A percentile compares a stretch with the other conserved stretches of the same genome.
phyloP scores from a whole-genome alignment of 192 early-diverging fungal genomes.

The Rhizophagus clarus region DNA sequence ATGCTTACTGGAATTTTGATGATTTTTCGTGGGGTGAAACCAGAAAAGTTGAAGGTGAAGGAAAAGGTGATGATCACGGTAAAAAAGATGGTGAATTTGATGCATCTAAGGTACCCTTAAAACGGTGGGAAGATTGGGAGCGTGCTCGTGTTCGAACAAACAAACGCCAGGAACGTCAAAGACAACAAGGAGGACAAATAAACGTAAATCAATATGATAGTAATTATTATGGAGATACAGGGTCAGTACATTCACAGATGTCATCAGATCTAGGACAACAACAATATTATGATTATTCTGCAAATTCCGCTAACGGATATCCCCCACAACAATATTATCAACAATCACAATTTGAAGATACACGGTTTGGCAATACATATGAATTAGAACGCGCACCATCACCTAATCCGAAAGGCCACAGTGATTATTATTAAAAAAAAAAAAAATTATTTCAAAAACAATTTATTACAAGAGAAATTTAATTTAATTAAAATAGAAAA shows the following conservation, averaged over 20 bases:
- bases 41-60: slow-evolving; percentile 71
- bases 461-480: too few relatives aligned
- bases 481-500: too few relatives aligned
- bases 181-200: slow-evolving; percentile 38
- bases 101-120: slow-evolving; percentile 74
- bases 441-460: background rate
- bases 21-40: slow-evolving; percentile 89
- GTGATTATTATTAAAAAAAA: background rate
- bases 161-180: slow-evolving; percentile 57
- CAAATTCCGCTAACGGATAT: slow-evolving; percentile 1
- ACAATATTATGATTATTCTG: slow-evolving; percentile 40
- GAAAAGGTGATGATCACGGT: slow-evolving; percentile 74
- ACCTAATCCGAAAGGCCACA: background rate
- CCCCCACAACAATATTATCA: slow-evolving; percentile 18
- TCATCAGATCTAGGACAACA: slow-evolving; percentile 40
- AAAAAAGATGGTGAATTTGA: slow-evolving; percentile 81
- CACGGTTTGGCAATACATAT: slow-evolving; percentile 7
- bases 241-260: background rate
- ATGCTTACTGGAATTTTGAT: slow-evolving; percentile 94
- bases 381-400: slow-evolving; percentile 13
- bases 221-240: slow-evolving; percentile 5
- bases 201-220: slow-evolving; percentile 11
- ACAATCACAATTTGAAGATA: slow-evolving; percentile 11
- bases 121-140: slow-evolving; percentile 47
- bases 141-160: slow-evolving; percentile 75